These are phyloP conservation scores for Diplodia scrobiculata DNA, from an alignment of 2,329 filamentous ascomycete species.

Conservation along the genomic window DNA sequence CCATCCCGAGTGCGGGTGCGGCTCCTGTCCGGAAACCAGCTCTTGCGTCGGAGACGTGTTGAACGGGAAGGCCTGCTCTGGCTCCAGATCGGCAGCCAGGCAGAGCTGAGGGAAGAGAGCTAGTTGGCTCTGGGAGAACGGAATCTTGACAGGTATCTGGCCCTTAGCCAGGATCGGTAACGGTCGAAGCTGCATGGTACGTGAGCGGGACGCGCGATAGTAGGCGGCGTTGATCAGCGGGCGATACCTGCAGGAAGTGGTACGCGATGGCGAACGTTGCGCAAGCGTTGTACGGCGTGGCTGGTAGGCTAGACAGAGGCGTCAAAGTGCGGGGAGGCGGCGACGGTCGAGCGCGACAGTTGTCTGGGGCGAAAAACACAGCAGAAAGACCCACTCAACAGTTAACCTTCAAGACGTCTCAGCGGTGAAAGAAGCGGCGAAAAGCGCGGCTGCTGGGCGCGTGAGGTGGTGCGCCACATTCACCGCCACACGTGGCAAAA, in stretches of 20 bases:
- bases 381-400: not conserved
- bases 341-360: not conserved
- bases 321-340: not conserved
- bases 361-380: not conserved
- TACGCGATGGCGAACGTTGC: slow-evolving; percentile 12
- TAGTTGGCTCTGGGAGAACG: not conserved
- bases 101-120: slow-evolving; percentile 1
- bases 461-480: not conserved
- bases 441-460: not conserved
- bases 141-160: slow-evolving; percentile 21
- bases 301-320: not conserved
- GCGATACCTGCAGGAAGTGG: not conserved
- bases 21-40: slow-evolving; percentile 25
- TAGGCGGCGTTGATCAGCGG: not conserved
- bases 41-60: slow-evolving; percentile 22
- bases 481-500: not conserved
- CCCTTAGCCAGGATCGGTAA: not conserved
- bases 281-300: slow-evolving; percentile 10
- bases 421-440: slow-evolving; percentile 26
- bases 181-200: slow-evolving; percentile 1
- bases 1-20: slow-evolving; percentile 30
- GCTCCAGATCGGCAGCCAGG: slow-evolving; percentile 27
- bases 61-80: slow-evolving; percentile 21
- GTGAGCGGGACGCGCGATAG: slow-evolving; percentile 3
- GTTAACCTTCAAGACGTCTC: not conserved